phyloP scores from a whole-genome alignment of 2,329 filamentous ascomycete species.

The Xylariales sp. region DNA sequence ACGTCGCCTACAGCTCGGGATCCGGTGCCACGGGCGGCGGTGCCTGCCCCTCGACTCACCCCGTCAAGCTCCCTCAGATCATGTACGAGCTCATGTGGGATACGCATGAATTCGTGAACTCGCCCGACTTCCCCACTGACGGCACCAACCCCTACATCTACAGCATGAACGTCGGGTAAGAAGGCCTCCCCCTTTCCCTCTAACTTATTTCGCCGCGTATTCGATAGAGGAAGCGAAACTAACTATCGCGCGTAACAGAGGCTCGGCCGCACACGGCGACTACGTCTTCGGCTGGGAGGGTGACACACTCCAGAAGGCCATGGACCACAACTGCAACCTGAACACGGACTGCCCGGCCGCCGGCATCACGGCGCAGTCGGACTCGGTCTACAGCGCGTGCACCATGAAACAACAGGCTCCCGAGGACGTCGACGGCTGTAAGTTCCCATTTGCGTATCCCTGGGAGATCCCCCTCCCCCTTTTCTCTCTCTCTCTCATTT shows the following conservation, averaged over 20 bases:
- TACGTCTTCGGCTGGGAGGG: constrained; percentile 65
- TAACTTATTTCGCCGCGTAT: constrained; percentile 22
- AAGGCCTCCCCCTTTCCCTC: neutral
- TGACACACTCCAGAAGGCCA: constrained; percentile 60
- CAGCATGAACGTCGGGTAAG: constrained; percentile 58
- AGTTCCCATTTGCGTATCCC: constrained; percentile 41
- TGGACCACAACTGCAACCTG: constrained; percentile 61
- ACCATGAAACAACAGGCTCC: constrained; percentile 58
- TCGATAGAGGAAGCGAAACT: neutral
- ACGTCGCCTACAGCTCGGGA: constrained; percentile 60
- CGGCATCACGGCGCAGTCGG: constrained; percentile 58
- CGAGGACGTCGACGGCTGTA: constrained; percentile 63
- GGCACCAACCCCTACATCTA: constrained; percentile 58
- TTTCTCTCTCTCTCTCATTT: too few species aligned
- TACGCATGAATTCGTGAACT: constrained; percentile 55
- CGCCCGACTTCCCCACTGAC: constrained; percentile 57
- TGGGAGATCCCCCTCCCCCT: too few species aligned
- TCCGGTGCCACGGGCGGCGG: constrained; percentile 59
- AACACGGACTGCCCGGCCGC: constrained; percentile 58
- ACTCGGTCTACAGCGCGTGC: constrained; percentile 60
- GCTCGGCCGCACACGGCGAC: constrained; percentile 62
- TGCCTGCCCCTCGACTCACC: constrained; percentile 58
- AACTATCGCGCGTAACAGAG: constrained; percentile 41
- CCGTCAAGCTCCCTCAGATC: constrained; percentile 60
- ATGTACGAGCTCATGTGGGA: constrained; percentile 64